Base-by-base conservation (phyloP, 768 basidiomycete species). In the Pholiota microspora region DNA sequence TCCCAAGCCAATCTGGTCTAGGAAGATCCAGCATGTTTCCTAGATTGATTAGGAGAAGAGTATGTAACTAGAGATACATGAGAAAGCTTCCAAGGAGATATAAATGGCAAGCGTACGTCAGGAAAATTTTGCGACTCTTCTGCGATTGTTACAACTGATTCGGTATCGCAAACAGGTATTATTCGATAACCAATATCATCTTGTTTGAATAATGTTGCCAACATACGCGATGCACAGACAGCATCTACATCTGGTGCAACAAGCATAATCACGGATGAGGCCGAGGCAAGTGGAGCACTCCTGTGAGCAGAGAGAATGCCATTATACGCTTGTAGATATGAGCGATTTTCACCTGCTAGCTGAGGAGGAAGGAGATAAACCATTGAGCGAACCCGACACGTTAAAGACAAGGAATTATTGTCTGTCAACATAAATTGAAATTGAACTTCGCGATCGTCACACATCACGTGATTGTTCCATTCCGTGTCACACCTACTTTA, bases 201-300 rank as follows among this genome's bases (percentile, higher is more conserved):
- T 62, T 95, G 92, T 62, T 85, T 89, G 72, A 99, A 85, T 15
- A 99, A 75, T 29, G 87, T 86, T 9, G 89, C 86, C 42, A 98
- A 81, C 84, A 98, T 96, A 42, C 86, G 82, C 4, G 92, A 86
- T 8, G 94, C 94, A 67, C 93, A 94, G 5, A 98, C 75, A 4
- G 92, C 92, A 72, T 99, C 96, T 49, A 94, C 90, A 66, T 95
- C 91, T 8, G 93, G 89, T 2, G 92, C 86, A 44, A 92, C 92
- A 53, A 95, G 84, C 46, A 96, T 80, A 60, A 91, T 82, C 57
- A 94, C 85, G 1, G 92, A 91, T 8, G 91, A 86, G 1, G 90
- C 92, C 2, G 92, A 86, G 10, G 87, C 83, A 35, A 84, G 76
- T 1, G 89, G 89, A 0, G 87, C 85, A 44, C 85, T 82, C 31